Evolutionary conservation across 179 eudicot species (phyloP), one percentile per base, ranked within the genome.

Genomic region (Dionaea muscipula): DNA sequence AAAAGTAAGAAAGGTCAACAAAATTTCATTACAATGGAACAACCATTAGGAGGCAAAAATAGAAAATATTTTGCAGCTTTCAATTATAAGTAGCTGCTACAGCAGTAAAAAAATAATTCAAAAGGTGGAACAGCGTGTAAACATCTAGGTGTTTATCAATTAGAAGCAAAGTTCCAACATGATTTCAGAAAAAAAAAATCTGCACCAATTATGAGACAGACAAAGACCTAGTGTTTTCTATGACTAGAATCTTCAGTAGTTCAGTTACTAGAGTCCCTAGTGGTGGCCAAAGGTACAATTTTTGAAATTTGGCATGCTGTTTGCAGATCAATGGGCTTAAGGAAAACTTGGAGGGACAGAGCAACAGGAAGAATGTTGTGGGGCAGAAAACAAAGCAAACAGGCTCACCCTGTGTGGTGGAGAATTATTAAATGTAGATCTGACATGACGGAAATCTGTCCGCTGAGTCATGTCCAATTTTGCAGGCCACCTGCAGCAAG

Each of bases 391-490:
- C 31, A 53, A 19, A 31, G 43, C 43, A 59, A 52, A 47, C 20
- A 26, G 16, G 70, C 94, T 79, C 71, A 87, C 98, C 68, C 76
- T 88, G 68, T 78, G 73, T 36, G 85, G 69, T 47, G 82, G 95
- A 45, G 80, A 72, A 76, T 76, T 79, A 14, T 74, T 54, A 72
- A 93, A 93, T 55, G 96, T 76, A 58, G 96, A 73, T 52, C 68
- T 85, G 45, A 93, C 95, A 72, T 93, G 99, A 53, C 77, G 78
- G 54, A 81, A 78, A 76, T 93, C 99, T 25, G 99, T 93, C 62
- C 99, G 95, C 61, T 93, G 88, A 45, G 89, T 85, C 95, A 93
- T 81, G 75, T 93, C 99, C 63, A 93, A 68, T 64, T 93, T 88
- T 26, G 68, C 72, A 9, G 99, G 99, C 99, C 99, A 93, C 70